A percentile compares a stretch with the other conserved stretches of the same genome.
phyloP scores from a whole-genome alignment of 176 grass and related monocot genomes.

The Themeda triandra region DNA sequence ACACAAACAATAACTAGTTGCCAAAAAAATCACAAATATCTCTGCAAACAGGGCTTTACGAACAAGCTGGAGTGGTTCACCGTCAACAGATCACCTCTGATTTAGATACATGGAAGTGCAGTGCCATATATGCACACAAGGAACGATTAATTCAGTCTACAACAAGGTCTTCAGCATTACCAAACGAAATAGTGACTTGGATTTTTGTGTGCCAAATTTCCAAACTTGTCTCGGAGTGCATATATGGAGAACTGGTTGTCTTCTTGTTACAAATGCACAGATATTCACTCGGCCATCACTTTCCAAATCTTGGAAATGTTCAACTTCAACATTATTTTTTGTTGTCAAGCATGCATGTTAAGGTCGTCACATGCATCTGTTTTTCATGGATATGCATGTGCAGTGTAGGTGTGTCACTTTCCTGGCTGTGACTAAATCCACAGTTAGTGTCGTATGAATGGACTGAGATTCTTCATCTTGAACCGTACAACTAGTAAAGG shows the following conservation, averaged over 20 bases:
- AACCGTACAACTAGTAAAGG: background rate
- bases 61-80: too few species aligned
- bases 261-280: background rate
- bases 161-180: too few species aligned
- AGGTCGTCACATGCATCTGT: too few species aligned
- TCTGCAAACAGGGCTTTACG: background rate
- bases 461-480: slow-evolving; percentile 22
- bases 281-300: too few species aligned
- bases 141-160: too few species aligned
- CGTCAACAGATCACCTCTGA: too few species aligned
- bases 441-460: slow-evolving; percentile 24
- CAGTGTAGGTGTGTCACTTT: background rate
- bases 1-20: background rate
- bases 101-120: too few species aligned
- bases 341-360: background rate
- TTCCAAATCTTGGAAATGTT: too few species aligned
- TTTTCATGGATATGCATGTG: background rate
- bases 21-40: background rate
- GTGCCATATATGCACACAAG: too few species aligned
- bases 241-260: background rate
- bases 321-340: background rate
- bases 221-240: background rate
- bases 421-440: background rate
- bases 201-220: background rate
- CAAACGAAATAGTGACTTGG: too few species aligned